Evolutionary conservation across 805 yeast genomes (phyloP), one percentile per base, ranked within the genome.

Genomic region (Jamesozyma spencerorum): DNA sequence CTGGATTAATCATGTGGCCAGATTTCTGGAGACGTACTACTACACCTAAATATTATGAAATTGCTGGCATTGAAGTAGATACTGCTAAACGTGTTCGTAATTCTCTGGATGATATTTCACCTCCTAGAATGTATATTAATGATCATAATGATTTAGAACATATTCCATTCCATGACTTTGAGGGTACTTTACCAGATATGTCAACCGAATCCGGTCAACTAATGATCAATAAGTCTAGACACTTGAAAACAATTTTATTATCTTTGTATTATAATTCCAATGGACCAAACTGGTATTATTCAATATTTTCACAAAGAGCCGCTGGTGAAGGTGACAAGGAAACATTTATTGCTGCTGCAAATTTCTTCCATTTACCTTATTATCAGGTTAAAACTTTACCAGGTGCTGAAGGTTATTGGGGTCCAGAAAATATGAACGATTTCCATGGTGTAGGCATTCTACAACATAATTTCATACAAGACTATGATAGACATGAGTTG

Each of bases 1-100:
- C 67, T 43, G 75, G 79, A 43, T 61, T 75, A 57, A 62, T 79
- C 19, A 58, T 77, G 19, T 85, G 94, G 90, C 94, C 94, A 1
- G 95, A 85, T 60, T 85, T 79, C 58, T 85, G 95, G 95, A 74
- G 80, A 58, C 71, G 95, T 48, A 77, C 88, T 5, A 83, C 88
- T 1, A 74, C 84, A 1, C 94, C 95, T 5, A 63, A 64, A 30
- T 81, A 72, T 51, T 85, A 81, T 59, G 72, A 75, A 24, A 77
- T 85, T 47, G 85, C 85, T 0, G 83, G 77, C 2, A 64, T 77
- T 12, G 49, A 63, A 37, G 64, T 77, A 1, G 70, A 73, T 22
- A 50, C 54, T 35, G 64, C 47, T 42, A 64, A 48, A 39, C 65
- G 60, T 18, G 64, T 64, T 43, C 45, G 74, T 59, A 49, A 55